A percentile compares a stretch with the other conserved stretches of the same genome.
Conservation (phyloP, 768 basidiomycete genomes). For the Lyophyllum decastes region DNA sequence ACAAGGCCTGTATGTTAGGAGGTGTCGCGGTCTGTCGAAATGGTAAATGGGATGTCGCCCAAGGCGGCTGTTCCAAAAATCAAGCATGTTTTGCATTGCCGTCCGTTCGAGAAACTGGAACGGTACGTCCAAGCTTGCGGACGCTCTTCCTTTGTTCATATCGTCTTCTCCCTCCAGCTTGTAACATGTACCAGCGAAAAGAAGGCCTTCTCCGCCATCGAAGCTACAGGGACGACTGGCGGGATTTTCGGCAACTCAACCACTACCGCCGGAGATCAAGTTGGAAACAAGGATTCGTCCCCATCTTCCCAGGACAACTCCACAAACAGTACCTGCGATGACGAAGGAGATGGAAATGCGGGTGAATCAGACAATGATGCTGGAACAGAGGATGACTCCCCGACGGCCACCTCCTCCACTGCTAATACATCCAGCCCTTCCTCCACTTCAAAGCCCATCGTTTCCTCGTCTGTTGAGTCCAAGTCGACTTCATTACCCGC, state of each 20-base stretch:
- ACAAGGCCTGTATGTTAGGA: constrained; percentile 45
- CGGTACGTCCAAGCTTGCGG: constrained; percentile 33
- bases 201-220: constrained; percentile 47
- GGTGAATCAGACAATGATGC: not conserved
- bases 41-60: constrained; percentile 38
- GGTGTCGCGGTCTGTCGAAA: constrained; percentile 42
- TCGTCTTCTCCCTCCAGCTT: constrained; percentile 27
- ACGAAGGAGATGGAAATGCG: not conserved
- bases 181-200: constrained; percentile 54
- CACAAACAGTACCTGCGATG: constrained; percentile 4
- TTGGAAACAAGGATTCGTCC: constrained; percentile 3
- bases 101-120: constrained; percentile 39
- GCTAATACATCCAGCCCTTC: not conserved
- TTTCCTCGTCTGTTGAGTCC: not conserved
- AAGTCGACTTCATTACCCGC: not conserved
- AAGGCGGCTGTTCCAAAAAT: constrained; percentile 32
- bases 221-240: constrained; percentile 46
- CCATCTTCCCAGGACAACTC: not conserved
- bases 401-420: not conserved
- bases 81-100: constrained; percentile 57
- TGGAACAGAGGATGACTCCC: not conserved
- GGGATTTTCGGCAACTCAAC: constrained; percentile 32
- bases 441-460: not conserved
- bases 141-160: not conserved
- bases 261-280: constrained; percentile 5